Base-by-base conservation (phyloP, 2,329 filamentous ascomycete genomes). In the Botrytis aclada region DNA sequence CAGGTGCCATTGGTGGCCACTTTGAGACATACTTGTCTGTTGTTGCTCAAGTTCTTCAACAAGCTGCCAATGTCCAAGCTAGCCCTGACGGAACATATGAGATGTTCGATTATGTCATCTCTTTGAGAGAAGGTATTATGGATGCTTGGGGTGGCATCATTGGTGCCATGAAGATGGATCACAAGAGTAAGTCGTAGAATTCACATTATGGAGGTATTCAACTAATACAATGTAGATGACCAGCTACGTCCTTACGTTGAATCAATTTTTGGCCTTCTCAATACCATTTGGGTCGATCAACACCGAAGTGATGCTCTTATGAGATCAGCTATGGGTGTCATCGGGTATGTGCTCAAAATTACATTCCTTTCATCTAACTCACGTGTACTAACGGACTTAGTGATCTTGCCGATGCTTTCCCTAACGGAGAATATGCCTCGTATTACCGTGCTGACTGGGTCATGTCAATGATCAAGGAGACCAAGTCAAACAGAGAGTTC, bases 91-190 rank as follows among this genome's bases (percentile, higher is more conserved):
- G 92, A 74, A 93, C 92, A 69, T 96, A 95, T 79, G 96, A 99
- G 84, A 97, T 98, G 92, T 91, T 95, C 73, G 95, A 98, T 83
- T 99, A 99, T 81, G 92, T 99, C 78, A 89, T 97, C 76, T 97
- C 95, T 32, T 88, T 99, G 66, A 92, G 96, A 71, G 97, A 99
- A 82, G 96, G 95, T 78, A 98, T 99, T 77, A 97, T 98, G 92
- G 96, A 99, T 86, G 96, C 96, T 47, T 99, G 97, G 95, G 94
- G 95, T 79, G 96, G 96, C 77, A 96, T 97, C 77, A 94, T 99
- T 81, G 90, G 95, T 82, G 94, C 96, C 70, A 94, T 98, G 92
- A 97, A 96, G 86, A 84, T 87, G 69, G 93, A 91, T 80, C 86
- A 85, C 80, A 95, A 95, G 86, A 90, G 91, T 92, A 83, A 82